Evolutionary conservation across 2,329 filamentous ascomycete genomes (phyloP).

Genomic region (Botrytis galanthina): DNA sequence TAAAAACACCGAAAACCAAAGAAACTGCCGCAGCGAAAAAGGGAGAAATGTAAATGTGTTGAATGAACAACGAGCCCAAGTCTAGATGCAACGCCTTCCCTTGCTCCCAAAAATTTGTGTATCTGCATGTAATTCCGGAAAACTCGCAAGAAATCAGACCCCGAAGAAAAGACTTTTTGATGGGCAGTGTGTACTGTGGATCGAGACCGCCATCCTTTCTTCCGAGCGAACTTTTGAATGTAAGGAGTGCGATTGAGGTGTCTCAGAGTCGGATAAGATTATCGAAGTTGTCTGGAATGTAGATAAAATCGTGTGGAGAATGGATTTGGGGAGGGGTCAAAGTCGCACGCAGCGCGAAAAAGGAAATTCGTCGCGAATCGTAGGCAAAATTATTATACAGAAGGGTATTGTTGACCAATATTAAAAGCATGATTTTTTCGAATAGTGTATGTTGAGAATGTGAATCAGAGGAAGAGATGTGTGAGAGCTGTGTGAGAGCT

Average conservation of each 20-base stretch:
- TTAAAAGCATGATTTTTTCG: constrained; percentile 21
- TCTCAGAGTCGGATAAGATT: constrained; percentile 8
- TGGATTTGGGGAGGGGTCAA: background rate
- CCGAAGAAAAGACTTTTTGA: constrained; percentile 12
- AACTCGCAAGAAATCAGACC: constrained; percentile 15
- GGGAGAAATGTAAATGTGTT: constrained; percentile 20
- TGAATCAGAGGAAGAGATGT: background rate
- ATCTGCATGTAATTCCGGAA: constrained; percentile 17
- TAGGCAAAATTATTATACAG: constrained; percentile 23
- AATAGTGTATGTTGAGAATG: constrained; percentile 10
- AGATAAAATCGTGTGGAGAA: constrained; percentile 17
- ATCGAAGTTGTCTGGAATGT: constrained; percentile 20
- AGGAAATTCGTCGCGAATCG: constrained; percentile 22
- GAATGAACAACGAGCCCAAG: constrained; percentile 23
- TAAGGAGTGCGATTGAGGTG: constrained; percentile 18
- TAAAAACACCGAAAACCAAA: constrained; percentile 22
- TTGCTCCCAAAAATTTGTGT: constrained; percentile 16
- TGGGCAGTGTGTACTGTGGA: constrained; percentile 30
- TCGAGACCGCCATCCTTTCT: constrained; percentile 28
- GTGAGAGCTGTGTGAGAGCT: background rate
- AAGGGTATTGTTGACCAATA: constrained; percentile 14
- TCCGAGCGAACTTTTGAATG: constrained; percentile 15
- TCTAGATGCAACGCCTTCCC: constrained; percentile 34
- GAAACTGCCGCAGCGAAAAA: constrained; percentile 17
- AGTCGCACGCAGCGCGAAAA: constrained; percentile 22